Percentiles rank a stretch among this genome's conserved stretches.
Conservation (phyloP, 2,329 filamentous ascomycete genomes). For the Biscogniauxia mediterranea region DNA sequence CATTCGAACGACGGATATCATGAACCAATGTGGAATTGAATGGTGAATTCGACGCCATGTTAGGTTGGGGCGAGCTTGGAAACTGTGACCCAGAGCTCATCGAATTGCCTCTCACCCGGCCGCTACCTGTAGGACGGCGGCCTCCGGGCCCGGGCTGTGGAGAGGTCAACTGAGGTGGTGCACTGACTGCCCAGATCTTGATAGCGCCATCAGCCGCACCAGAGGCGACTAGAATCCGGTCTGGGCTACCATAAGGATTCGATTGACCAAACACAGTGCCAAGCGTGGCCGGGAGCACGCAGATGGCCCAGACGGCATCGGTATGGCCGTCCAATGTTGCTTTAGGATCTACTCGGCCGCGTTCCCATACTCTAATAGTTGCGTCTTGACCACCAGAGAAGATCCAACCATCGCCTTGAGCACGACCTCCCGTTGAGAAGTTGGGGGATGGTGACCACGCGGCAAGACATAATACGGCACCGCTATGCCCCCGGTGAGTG, state of each 20-base stretch:
- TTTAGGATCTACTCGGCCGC: slow-evolving; percentile 90
- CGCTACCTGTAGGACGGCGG: slow-evolving; percentile 59
- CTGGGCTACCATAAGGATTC: slow-evolving; percentile 73
- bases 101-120: slow-evolving; percentile 83
- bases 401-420: slow-evolving; percentile 93
- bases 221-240: slow-evolving; percentile 86
- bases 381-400: slow-evolving; percentile 96
- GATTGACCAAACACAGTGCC: slow-evolving; percentile 76
- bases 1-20: slow-evolving; percentile 71
- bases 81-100: slow-evolving; percentile 94
- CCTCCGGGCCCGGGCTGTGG: slow-evolving; percentile 65
- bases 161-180: slow-evolving; percentile 81
- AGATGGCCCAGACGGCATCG: slow-evolving; percentile 94
- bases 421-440: slow-evolving; percentile 84
- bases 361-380: slow-evolving; percentile 92
- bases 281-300: slow-evolving; percentile 81
- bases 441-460: slow-evolving; percentile 85
- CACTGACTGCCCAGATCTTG: slow-evolving; percentile 91
- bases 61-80: slow-evolving; percentile 86
- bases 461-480: slow-evolving; percentile 81
- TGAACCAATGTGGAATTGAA: slow-evolving; percentile 89
- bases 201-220: slow-evolving; percentile 89
- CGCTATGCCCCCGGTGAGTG: slow-evolving; percentile 91
- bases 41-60: slow-evolving; percentile 76
- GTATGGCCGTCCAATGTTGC: slow-evolving; percentile 91